Base-by-base conservation (phyloP, 2,329 filamentous ascomycete genomes). In the Lasiodiplodia citricola region DNA sequence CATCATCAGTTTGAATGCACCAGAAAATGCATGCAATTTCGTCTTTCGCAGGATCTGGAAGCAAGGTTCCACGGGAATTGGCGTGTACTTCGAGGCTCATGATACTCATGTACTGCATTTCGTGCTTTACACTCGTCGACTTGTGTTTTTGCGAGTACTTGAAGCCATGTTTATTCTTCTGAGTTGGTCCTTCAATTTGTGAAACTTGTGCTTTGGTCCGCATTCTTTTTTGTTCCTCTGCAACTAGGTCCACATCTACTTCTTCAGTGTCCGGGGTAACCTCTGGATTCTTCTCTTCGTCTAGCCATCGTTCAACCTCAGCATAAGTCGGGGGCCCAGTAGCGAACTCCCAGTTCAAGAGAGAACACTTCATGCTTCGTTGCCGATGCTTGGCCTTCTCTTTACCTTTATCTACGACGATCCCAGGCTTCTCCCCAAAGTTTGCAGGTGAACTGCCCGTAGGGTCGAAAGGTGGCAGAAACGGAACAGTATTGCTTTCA, bases 51-150 rank as follows among this genome's bases (percentile, higher is more conserved):
- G 96, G 96, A 75, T 99, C 94, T 0, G 96, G 94, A 2, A 93
- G 87, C 10, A 97, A 85, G 60, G 88, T 89, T 7, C 89, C 93
- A 68, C 95, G 87, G 4, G 92, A 96, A 73, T 97, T 97, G 70
- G 96, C 91, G 76, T 99, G 95, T 4, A 98, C 82, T 77, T 99
- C 96, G 7, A 99, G 80, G 72, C 94, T 96, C 92, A 99, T 94
- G 21, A 91, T 93, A 73, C 92, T 97, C 96, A 99, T 98, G 78
- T 97, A 97, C 73, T 96, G 92, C 2, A 89, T 90, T 78, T 96
- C 93, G 72, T 95, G 92, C 74, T 93, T 88, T 21, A 96, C 89
- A 72, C 90, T 93, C 0, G 90, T 92, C 1, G 90, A 90, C 72
- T 89, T 88, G 70, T 87, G 86, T 75, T 90, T 92, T 73, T 94